Base-by-base conservation (phyloP, 2,329 filamentous ascomycete genomes). In the Plenodomus lindquistii region DNA sequence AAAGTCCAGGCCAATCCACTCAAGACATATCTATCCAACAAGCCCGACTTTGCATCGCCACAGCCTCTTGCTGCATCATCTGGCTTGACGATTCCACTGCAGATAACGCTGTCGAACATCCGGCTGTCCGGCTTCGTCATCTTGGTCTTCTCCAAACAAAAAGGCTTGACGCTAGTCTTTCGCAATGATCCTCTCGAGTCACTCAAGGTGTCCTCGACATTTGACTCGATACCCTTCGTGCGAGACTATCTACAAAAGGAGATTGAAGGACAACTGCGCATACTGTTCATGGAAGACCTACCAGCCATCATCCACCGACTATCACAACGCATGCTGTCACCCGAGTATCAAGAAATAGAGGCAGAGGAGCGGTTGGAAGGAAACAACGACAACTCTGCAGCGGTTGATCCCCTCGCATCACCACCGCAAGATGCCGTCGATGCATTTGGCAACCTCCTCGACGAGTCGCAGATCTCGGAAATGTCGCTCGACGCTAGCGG, bases 161-260 rank as follows among this genome's bases (percentile, higher is more conserved):
- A 99, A 71, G 94, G 94, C 17, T 82, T 99, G 48, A 99, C 94
- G 1, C 81, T 99, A 40, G 94, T 99, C 37, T 99, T 99, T 72
- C 87, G 94, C 63, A 97, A 99, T 81, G 94, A 99, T 70, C 94
- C 94, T 4, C 85, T 99, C 53, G 94, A 99, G 71, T 97, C 93
- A 4, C 85, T 99, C 66, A 97, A 97, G 77, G 94, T 99, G 59
- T 97, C 93, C 1, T 97, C 93, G 60, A 99, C 94, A 37, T 99
- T 99, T 73, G 94, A 99, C 77, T 96, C 93, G 11, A 99, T 99
- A 65, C 93, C 94, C 37, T 99, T 99, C 68, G 94, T 99, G 54
- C 88, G 94, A 60, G 92, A 99, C 73, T 97, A 97, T 72, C 78
- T 99, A 47, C 94, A 99, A 69, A 88, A 90, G 70, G 96, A 93